Evolutionary conservation across 257 asterid genomes (phyloP).

Genomic region (Marsdenia floribunda): DNA sequence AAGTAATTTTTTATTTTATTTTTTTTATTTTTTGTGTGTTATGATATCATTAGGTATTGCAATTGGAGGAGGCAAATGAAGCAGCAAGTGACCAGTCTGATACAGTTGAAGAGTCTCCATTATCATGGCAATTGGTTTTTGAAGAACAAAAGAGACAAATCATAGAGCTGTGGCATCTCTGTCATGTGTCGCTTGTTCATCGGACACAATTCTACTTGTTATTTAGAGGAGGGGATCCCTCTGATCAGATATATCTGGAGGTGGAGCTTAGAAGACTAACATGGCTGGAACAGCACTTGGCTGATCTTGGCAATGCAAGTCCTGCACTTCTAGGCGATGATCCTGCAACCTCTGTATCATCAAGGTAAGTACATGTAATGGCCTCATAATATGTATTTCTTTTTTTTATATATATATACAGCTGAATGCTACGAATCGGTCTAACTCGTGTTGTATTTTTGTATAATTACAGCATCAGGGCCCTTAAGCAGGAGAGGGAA

Average conservation of each 20-base stretch:
- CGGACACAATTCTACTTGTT: constrained; percentile 83
- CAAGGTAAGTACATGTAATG: constrained; percentile 52
- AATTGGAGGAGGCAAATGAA: constrained; percentile 77
- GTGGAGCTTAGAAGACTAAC: constrained; percentile 81
- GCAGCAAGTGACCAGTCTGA: constrained; percentile 55
- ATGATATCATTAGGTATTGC: constrained; percentile 61
- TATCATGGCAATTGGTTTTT: constrained; percentile 59
- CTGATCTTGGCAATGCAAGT: constrained; percentile 93
- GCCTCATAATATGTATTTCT: background rate
- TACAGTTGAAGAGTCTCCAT: constrained; percentile 39
- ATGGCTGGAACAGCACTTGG: constrained; percentile 91
- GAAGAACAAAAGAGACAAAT: constrained; percentile 83
- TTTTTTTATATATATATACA: too few relatives aligned
- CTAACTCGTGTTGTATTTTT: background rate
- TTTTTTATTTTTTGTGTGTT: too few relatives aligned
- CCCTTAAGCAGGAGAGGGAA: constrained; percentile 91
- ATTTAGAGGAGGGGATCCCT: constrained; percentile 75
- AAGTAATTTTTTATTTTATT: too few relatives aligned
- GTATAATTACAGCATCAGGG: constrained; percentile 57
- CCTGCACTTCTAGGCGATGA: constrained; percentile 95
- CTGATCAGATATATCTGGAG: constrained; percentile 89
- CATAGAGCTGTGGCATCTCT: constrained; percentile 91
- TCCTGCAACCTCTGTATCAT: constrained; percentile 79
- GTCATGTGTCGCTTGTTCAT: constrained; percentile 85
- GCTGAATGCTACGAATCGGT: background rate